Evolutionary conservation across 1,139 yeast genomes (phyloP), one percentile per base, ranked within the genome.

Genomic region (Kodamaea fungicola): DNA sequence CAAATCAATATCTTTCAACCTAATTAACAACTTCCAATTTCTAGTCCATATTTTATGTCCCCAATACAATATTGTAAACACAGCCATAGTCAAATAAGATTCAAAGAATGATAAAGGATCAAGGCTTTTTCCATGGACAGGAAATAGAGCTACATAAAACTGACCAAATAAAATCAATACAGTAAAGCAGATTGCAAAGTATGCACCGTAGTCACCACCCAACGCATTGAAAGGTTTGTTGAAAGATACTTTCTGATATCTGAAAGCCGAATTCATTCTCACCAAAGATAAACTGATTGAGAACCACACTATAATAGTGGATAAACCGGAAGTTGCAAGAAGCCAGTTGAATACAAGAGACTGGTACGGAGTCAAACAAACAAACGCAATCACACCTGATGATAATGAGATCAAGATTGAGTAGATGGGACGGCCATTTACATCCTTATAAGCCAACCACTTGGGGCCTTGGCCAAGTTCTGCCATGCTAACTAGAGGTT

Each of bases 1-100:
- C 24, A 80, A 51, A 50, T 79, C 83, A 45, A 78, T 66, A 33
- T 67, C 61, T 30, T 59, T 60, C 33, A 73, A 62, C 28, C 67
- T 72, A 37, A 60, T 62, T 34, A 55, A 55, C 8, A 74, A 47
- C 31, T 61, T 64, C 58, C 69, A 67, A 42, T 71, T 69, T 35
- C 64, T 66, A 10, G 62, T 61, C 56, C 62, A 72, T 26, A 74
- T 9, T 62, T 77, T 78, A 59, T 73, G 80, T 12, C 64, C 76
- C 22, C 75, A 22, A 55, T 66, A 78, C 49, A 71, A 69, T 8
- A 61, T 62, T 8, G 78, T 32, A 43, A 75, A 72, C 32, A 79
- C 71, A 7, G 78, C 76, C 10, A 71, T 71, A 33, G 83, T 80
- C 44, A 80, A 56, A 52, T 77, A 78, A 32, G 70, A 60, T 56